Conservation (phyloP, 805 yeast species). For the Torulaspora gathmanii region DNA sequence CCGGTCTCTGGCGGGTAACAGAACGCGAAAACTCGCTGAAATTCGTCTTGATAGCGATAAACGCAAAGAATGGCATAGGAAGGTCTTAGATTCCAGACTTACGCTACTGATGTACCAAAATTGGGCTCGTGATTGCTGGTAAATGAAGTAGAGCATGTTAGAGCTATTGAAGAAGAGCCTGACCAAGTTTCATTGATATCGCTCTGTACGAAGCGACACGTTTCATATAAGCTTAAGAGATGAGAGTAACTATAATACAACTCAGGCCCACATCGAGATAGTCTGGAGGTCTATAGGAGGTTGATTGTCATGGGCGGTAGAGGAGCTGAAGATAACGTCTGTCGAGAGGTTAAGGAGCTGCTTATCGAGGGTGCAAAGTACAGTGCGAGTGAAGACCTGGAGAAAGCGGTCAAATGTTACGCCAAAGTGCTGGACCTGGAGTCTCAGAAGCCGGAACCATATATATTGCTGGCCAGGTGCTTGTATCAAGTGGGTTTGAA, state of each 20-base stretch:
- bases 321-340: neutral
- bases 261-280: neutral
- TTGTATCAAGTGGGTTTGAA: conserved; percentile 71
- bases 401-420: conserved; percentile 61
- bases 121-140: no score
- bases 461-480: conserved; percentile 41
- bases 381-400: conserved; percentile 62
- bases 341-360: conserved; percentile 31
- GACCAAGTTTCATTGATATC: neutral
- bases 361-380: conserved; percentile 59
- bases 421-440: conserved; percentile 49
- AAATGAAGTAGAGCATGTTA: no score
- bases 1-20: neutral
- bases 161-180: no score
- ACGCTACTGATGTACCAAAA: no score
- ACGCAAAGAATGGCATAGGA: no score
- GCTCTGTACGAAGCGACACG: neutral
- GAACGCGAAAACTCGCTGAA: neutral
- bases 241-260: neutral
- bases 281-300: no score
- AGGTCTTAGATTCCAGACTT: no score
- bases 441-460: conserved; percentile 12
- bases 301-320: neutral
- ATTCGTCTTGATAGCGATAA: no score
- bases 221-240: neutral